Percentiles rank a stretch among this genome's conserved stretches.
Conservation (phyloP, 2,329 filamentous ascomycete species). For the Ophiocordyceps camponoti-saundersi region DNA sequence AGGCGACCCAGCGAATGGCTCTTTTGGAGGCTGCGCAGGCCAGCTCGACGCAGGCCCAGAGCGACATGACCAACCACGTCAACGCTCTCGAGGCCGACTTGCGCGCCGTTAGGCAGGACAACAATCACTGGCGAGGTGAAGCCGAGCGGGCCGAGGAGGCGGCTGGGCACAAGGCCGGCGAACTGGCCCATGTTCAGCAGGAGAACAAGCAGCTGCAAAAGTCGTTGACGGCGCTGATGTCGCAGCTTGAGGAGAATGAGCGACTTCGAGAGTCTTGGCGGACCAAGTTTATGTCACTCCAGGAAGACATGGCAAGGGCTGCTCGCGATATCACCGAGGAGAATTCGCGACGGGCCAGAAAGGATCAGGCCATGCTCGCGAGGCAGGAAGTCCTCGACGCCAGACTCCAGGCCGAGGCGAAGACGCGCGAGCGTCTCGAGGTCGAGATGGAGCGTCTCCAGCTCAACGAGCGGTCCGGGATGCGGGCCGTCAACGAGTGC, state of each 20-base stretch:
- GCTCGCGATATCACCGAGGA: constrained; percentile 69
- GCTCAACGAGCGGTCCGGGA: constrained; percentile 44
- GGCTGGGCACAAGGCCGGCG: constrained; percentile 29
- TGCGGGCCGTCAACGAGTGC: constrained; percentile 45
- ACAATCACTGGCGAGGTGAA: constrained; percentile 43
- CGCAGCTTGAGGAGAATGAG: constrained; percentile 73
- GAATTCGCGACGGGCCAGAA: constrained; percentile 60
- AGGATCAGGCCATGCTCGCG: constrained; percentile 63
- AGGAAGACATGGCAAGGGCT: constrained; percentile 71
- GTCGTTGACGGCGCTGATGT: constrained; percentile 55
- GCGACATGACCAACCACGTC: constrained; percentile 38
- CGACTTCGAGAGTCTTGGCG: constrained; percentile 72
- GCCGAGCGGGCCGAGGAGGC: constrained; percentile 40
- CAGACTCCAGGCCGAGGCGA: constrained; percentile 57
- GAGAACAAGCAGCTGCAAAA: constrained; percentile 60
- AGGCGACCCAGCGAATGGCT: constrained; percentile 43
- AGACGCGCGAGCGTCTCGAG: constrained; percentile 50
- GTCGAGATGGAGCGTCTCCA: constrained; percentile 50
- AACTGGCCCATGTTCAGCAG: constrained; percentile 28
- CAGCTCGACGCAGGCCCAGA: constrained; percentile 34
- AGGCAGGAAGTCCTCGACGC: constrained; percentile 67
- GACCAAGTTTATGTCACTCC: constrained; percentile 66
- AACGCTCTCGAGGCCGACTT: constrained; percentile 36
- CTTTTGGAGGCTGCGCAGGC: constrained; percentile 51
- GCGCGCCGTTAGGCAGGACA: constrained; percentile 36